phyloP scores from a whole-genome alignment of 2,329 filamentous ascomycete species.

The Thelonectria discophora region DNA sequence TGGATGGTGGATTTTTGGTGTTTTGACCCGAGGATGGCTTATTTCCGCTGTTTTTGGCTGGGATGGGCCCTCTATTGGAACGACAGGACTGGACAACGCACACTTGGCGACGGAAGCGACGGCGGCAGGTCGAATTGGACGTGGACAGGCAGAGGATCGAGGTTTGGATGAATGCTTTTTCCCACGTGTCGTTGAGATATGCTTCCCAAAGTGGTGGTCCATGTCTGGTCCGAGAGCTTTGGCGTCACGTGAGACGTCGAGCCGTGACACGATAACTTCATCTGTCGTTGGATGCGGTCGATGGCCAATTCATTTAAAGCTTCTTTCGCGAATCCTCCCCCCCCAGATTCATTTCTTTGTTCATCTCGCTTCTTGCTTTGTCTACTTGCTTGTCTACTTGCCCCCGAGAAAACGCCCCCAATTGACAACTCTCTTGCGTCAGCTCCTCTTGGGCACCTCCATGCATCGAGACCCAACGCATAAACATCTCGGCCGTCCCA shows the following conservation, averaged over 20 bases:
- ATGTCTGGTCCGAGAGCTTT: background rate
- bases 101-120: conserved; percentile 1
- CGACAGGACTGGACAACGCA: background rate
- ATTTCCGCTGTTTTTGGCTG: background rate
- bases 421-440: no score
- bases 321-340: no score
- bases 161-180: background rate
- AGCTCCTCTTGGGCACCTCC: no score
- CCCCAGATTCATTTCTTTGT: no score
- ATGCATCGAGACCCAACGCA: no score
- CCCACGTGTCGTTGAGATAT: background rate
- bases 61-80: conserved; percentile 1
- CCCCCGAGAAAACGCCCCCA: no score
- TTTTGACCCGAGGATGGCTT: background rate
- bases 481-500: no score
- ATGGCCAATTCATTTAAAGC: no score
- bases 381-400: no score
- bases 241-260: no score
- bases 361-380: no score
- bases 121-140: background rate
- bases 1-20: conserved; percentile 1
- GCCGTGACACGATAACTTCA: background rate
- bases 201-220: background rate
- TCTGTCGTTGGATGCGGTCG: no score
- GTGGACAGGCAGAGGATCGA: background rate